Evolutionary conservation across 129 eudicot species (phyloP), one percentile per base, ranked within the genome.

Genomic region (Arctium lappa): DNA sequence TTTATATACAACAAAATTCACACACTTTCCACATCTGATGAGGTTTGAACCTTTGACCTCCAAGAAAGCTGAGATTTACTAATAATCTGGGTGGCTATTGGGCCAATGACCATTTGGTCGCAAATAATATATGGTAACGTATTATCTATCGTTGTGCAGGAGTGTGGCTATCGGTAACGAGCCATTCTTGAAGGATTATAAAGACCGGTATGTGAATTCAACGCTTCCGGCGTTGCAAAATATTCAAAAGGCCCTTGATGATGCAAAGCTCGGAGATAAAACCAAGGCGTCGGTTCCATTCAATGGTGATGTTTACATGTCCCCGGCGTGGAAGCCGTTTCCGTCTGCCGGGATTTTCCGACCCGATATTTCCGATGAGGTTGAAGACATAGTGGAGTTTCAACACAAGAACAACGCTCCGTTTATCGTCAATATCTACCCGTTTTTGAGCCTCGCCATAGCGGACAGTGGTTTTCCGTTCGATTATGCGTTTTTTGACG

Each of bases 141-240:
- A 18, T 38, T 38, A 22, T 39, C 4, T 42, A 2, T 79, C 38
- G 6, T 29, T 38, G 12, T 85, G 72, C 81, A 91, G 97, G 80
- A 86, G 85, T 15, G 83, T 92, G 8, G 97, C 92, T 0, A 92
- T 92, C 46, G 97, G 97, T 1, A 92, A 92, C 16, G 94, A 92
- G 75, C 97, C 97, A 9, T 90, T 92, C 77, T 68, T 88, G 22
- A 40, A 32, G n/a, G 38, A 88, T 65, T 92, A 92, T 77, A 89
- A 92, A 48, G 90, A 87, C 5, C 75, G 80, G 46, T 83, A 72
- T 80, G 5, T 83, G 27, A 72, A 83, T 33, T 75, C 91, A 48
- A 85, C 87, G 1, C 83, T 80, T 33, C 91, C 91, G 0, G 97
- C 97, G 0, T 74, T 92, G 7, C 31, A 82, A 40, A 87, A 84